Percentiles rank a stretch among this genome's conserved stretches.
phyloP scores from a whole-genome alignment of 2,329 filamentous ascomycete species.

The Pseudopithomyces maydicus region DNA sequence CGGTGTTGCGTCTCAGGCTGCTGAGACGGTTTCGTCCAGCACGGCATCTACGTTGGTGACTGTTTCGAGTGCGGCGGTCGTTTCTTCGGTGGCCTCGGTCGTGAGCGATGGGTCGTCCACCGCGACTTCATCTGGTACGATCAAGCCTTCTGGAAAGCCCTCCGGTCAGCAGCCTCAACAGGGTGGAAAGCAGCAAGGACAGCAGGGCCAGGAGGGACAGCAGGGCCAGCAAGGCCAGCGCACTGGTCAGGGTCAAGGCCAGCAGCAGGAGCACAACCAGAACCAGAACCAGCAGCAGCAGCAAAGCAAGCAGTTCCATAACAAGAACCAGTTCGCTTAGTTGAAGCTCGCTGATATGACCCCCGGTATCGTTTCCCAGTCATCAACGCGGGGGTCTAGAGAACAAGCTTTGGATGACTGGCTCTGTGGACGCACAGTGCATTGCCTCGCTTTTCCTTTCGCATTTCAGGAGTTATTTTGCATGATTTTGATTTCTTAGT shows the following conservation, averaged over 20 bases:
- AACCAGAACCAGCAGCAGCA: not conserved
- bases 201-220: not conserved
- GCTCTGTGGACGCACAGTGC: not conserved
- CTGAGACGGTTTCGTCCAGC: not conserved
- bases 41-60: not conserved
- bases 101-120: not conserved
- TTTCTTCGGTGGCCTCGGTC: not conserved
- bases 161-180: not conserved
- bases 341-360: too few relatives aligned
- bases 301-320: too few relatives aligned
- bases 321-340: not conserved
- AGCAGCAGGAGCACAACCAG: not conserved
- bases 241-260: not conserved
- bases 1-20: not conserved
- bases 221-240: not conserved
- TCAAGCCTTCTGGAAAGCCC: not conserved
- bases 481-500: too few relatives aligned
- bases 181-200: not conserved
- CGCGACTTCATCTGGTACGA: not conserved
- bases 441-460: not conserved
- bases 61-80: not conserved
- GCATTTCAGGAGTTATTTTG: not conserved
- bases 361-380: too few relatives aligned
- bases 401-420: not conserved
- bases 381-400: not conserved